Evolutionary conservation across 2,329 filamentous ascomycete genomes (phyloP), one percentile per base, ranked within the genome.

Genomic region (Plenodomus tracheiphilus): DNA sequence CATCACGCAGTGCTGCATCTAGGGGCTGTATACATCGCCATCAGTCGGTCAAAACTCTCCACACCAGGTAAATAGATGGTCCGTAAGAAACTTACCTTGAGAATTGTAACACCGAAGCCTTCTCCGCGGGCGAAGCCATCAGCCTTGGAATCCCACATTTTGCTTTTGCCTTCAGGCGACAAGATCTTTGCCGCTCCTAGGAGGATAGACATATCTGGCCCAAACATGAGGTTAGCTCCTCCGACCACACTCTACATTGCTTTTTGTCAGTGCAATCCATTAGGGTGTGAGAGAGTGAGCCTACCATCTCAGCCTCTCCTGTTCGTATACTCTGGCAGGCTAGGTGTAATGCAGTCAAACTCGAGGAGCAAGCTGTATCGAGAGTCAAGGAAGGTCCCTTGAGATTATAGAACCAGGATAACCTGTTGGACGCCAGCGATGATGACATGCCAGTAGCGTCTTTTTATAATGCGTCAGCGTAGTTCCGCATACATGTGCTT

Each of bases 111-210:
- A 0, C 49, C 56, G 2, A 82, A 74, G 0, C 84, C 85, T 57
- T 88, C 85, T 1, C 84, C 84, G 22, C 84, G 76, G 0, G 80
- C 82, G 60, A 87, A 88, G 0, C 85, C 85, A 46, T 81, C 81
- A 15, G 82, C 85, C 1, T 76, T 74, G 15, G 74, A 63, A 55
- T 85, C 84, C 41, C 66, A 74, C 25, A 63, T 68, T 39, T 58
- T 61, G 9, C 53, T 65, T 4, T 46, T 53, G 15, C 70, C 66
- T 19, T 68, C 61, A 15, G 66, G 67, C 2, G 64, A 71, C 25
- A 73, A 60, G 43, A 53, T 56, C 39, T 56, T 43, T 21, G 56
- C 36, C n/a, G n/a, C n/a, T n/a, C n/a, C n/a, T n/a, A n/a, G n/a
- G n/a, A n/a, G n/a, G n/a, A n/a, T n/a, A n/a, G n/a, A 52, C 1